These are phyloP conservation scores for Fusarium metavorans DNA, from an alignment of 2,329 filamentous ascomycete species.

Conservation along the genomic window DNA sequence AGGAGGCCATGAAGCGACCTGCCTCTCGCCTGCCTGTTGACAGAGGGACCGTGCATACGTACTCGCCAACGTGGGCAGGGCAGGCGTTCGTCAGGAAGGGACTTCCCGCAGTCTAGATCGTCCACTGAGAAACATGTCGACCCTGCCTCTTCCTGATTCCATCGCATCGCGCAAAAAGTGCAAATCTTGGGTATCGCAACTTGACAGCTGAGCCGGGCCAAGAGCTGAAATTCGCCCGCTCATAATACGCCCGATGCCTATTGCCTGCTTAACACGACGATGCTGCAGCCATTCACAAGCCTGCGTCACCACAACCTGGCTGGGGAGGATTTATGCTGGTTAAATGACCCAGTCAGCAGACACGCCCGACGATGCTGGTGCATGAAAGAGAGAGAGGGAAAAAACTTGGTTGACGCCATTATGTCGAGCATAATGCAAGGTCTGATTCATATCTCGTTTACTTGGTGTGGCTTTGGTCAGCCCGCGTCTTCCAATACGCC, in stretches of 20 bases:
- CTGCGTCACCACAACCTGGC: neutral
- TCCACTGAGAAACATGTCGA: neutral
- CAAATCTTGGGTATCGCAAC: neutral
- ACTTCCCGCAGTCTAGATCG: neutral
- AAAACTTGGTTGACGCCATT: neutral
- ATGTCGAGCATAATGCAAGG: neutral
- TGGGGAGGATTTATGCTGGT: neutral
- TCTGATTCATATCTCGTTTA: conserved; percentile 14
- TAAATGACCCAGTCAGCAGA: conserved; percentile 27
- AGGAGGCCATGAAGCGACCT: neutral
- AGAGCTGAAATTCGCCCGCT: neutral
- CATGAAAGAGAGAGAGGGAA: neutral
- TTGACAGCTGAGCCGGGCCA: neutral
- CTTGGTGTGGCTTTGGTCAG: conserved; percentile 23
- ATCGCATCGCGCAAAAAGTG: neutral
- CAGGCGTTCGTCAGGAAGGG: neutral
- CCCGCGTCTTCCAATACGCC: conserved; percentile 17
- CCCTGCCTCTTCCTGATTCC: neutral
- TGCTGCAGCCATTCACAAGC: neutral
- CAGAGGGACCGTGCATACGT: neutral
- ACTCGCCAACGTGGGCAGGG: neutral
- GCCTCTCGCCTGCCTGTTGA: neutral
- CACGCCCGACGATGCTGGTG: neutral
- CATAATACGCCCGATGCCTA: neutral
- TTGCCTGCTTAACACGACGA: neutral